Evolutionary conservation across 1,139 yeast species (phyloP).

Genomic region (Sugiyamaella novakii): DNA sequence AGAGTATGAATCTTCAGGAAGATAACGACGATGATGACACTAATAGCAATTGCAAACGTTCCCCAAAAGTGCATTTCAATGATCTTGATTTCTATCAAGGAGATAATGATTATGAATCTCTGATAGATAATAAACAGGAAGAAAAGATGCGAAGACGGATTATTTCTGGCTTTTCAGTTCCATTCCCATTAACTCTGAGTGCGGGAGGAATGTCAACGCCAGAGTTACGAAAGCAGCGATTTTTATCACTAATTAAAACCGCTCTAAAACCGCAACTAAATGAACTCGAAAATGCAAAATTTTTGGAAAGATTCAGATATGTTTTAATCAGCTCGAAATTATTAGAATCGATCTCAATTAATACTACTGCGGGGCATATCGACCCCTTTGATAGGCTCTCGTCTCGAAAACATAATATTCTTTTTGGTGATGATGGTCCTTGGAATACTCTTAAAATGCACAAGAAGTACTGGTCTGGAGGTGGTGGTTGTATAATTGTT

Average conservation of each 20-base stretch:
- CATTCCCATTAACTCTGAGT: slow-evolving; percentile 33
- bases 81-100: slow-evolving; percentile 13
- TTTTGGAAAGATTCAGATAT: slow-evolving; percentile 51
- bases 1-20: slow-evolving; percentile 13
- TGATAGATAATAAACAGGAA: slow-evolving; percentile 4
- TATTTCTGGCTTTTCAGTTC: slow-evolving; percentile 14
- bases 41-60: neutral
- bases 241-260: slow-evolving; percentile 31
- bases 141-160: slow-evolving; percentile 18
- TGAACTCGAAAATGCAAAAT: slow-evolving; percentile 40
- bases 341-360: slow-evolving; percentile 35
- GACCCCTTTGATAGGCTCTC: neutral
- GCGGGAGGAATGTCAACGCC: slow-evolving; percentile 24
- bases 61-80: slow-evolving; percentile 3
- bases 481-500: slow-evolving; percentile 44
- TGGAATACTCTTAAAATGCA: slow-evolving; percentile 35
- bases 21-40: slow-evolving; percentile 5
- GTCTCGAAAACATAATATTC: slow-evolving; percentile 28
- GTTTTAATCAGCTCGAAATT: slow-evolving; percentile 48
- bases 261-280: slow-evolving; percentile 37
- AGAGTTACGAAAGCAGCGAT: slow-evolving; percentile 31
- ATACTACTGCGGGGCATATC: neutral
- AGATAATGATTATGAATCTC: slow-evolving; percentile 2
- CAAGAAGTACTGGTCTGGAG: slow-evolving; percentile 39
- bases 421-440: slow-evolving; percentile 37